Evolutionary conservation across 1,284 basidiomycete genomes (phyloP).

Genomic region (Puccinia coronata): DNA sequence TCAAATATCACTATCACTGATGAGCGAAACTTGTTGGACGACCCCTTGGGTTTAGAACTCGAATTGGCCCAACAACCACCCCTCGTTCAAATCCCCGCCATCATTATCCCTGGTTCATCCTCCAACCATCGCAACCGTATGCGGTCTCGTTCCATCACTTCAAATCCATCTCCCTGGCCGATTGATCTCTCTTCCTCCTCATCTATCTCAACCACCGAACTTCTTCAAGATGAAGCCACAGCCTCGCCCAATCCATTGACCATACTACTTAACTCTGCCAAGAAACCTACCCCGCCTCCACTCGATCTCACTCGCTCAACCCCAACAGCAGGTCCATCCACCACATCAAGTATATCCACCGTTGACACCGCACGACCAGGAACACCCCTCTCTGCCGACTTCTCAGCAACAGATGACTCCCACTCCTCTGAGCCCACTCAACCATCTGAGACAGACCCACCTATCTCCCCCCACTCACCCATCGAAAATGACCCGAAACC

Average conservation of each 20-base stretch:
- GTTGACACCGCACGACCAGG: neutral
- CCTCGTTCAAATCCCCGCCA: neutral
- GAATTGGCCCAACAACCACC: constrained; percentile 3
- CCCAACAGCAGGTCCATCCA: neutral
- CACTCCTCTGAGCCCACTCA: neutral
- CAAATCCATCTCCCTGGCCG: constrained; percentile 5
- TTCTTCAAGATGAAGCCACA: neutral
- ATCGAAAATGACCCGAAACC: constrained; percentile 9
- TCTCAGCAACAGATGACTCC: neutral
- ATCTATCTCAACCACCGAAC: neutral
- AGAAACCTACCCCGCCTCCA: constrained; percentile 29
- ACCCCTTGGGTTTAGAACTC: constrained; percentile 15
- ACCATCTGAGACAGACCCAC: neutral
- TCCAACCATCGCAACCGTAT: constrained; percentile 5
- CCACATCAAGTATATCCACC: neutral
- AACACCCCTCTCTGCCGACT: constrained; percentile 12
- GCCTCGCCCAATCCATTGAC: neutral
- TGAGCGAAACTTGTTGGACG: neutral
- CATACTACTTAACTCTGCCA: neutral
- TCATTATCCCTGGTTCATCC: neutral
- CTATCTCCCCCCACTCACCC: neutral
- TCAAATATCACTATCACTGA: neutral
- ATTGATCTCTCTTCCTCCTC: neutral
- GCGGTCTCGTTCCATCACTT: constrained; percentile 8
- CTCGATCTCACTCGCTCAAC: constrained; percentile 13